phyloP scores from a whole-genome alignment of 371 early-diverging fungal genomes.

The Choanephora cucurbitarum region DNA sequence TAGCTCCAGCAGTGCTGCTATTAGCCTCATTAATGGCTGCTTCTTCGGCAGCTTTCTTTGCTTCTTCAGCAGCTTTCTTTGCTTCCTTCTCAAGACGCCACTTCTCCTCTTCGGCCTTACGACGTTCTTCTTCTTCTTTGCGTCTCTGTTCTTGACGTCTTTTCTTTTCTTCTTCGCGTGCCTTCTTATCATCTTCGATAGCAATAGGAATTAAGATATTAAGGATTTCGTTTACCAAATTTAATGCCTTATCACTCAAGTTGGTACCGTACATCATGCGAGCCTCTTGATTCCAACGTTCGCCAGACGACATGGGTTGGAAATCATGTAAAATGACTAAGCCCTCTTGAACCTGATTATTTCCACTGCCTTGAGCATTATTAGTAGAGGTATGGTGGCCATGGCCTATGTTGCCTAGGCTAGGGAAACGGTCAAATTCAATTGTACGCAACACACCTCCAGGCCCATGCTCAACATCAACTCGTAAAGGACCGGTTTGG shows the following conservation, averaged over 20 bases:
- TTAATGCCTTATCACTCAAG: slow-evolving; percentile 59
- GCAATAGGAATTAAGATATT: slow-evolving; percentile 77
- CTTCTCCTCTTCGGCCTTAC: slow-evolving; percentile 57
- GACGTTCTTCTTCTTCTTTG: slow-evolving; percentile 49
- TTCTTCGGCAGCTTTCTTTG: slow-evolving; percentile 25
- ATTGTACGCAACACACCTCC: slow-evolving; percentile 44
- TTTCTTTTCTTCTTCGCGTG: slow-evolving; percentile 56
- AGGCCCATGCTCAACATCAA: slow-evolving; percentile 52
- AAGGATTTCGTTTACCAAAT: slow-evolving; percentile 65
- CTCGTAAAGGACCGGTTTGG: slow-evolving; percentile 47
- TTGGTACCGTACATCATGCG: slow-evolving; percentile 76
- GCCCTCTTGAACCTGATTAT: slow-evolving; percentile 41
- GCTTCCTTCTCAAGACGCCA: slow-evolving; percentile 36
- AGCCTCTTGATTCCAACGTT: slow-evolving; percentile 90
- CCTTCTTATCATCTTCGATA: slow-evolving; percentile 67
- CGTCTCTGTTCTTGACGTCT: slow-evolving; percentile 42
- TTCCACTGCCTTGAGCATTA: background rate
- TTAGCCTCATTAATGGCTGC: slow-evolving; percentile 29
- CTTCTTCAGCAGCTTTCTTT: slow-evolving; percentile 14
- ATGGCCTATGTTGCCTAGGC: background rate
- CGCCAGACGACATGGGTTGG: slow-evolving; percentile 71
- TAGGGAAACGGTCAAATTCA: slow-evolving; percentile 40
- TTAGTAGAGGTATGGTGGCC: background rate
- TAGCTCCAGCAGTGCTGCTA: slow-evolving; percentile 27
- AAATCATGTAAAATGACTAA: slow-evolving; percentile 67